Base-by-base conservation (phyloP, 768 basidiomycete species). In the Lactarius evosmus region DNA sequence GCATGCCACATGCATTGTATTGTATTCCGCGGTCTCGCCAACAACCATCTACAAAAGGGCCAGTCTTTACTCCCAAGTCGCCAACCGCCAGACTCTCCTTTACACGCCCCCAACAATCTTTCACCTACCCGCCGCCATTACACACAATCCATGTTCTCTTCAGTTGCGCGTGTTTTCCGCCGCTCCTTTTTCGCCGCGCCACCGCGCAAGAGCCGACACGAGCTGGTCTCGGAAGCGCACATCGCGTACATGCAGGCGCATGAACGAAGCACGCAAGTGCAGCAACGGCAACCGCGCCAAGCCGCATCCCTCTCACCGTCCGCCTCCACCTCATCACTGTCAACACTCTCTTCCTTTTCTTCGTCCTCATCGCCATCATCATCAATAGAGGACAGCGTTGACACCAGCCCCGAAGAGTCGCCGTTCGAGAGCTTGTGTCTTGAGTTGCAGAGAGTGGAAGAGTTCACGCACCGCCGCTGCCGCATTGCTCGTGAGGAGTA, bases 141-240 rank as follows among this genome's bases (percentile, higher is more conserved):
- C 19, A 60, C 51, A 57, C 55, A 58, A 8, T n/a, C 51, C 9
- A 60, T 61, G 55, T 61, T 65, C 32, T 51, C 46, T n/a, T 56
- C 63, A 38, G 59, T 65, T 49, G 54, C 59, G 22, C 63, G 63
- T 19, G 38, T 61, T 25, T 56, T 65, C 55, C 63, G 63, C 9
- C 63, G 63, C 19, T 56, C 53, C 25, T 65, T 54, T 32, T 29
- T 55, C 29, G 9, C 61, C 1, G 9, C 53, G 12, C 44, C 46
- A 16, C 12, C 34, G 9, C 51, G 41, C 58, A 64, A 64, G 44
- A 56, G 59, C 49, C 63, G 63, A 25, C 63, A 65, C 49, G 63
- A 65, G 63, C 59, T 60, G 22, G 40, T 65, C 25, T 65, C 59
- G 32, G 63, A 65, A 7, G 63, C 63, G 8, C 49, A 65, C 49